Percentiles rank a stretch among this genome's conserved stretches.
phyloP scores from a whole-genome alignment of 2,329 filamentous ascomycete species.

The Penicillium sp. region DNA sequence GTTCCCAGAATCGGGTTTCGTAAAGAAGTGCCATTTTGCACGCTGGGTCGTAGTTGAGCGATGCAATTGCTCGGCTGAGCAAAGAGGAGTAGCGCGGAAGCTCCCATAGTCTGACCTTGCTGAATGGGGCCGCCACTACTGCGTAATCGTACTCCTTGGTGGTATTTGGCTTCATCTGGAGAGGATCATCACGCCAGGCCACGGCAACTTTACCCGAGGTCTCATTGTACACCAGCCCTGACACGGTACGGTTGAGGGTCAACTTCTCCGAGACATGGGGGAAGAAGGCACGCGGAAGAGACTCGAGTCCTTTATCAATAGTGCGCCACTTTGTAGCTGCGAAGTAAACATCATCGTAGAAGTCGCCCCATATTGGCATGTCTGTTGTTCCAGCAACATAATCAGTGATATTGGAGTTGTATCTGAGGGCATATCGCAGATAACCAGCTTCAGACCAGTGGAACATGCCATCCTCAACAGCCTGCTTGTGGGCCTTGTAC shows the following conservation, averaged over 20 bases:
- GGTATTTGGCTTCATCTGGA: slow-evolving; percentile 41
- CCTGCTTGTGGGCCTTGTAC: slow-evolving; percentile 56
- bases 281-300: slow-evolving; percentile 62
- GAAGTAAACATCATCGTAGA: slow-evolving; percentile 63
- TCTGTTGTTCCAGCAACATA: slow-evolving; percentile 47
- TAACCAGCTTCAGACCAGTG: slow-evolving; percentile 66
- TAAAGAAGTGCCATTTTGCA: slow-evolving; percentile 68
- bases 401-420: slow-evolving; percentile 57
- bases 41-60: slow-evolving; percentile 51
- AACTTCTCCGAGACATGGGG: slow-evolving; percentile 61
- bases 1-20: slow-evolving; percentile 63
- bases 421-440: slow-evolving; percentile 59
- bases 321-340: slow-evolving; percentile 61
- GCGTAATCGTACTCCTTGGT: slow-evolving; percentile 64
- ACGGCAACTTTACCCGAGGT: slow-evolving; percentile 57
- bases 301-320: slow-evolving; percentile 62
- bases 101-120: slow-evolving; percentile 63
- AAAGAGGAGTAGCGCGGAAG: slow-evolving; percentile 56
- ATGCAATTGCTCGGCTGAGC: slow-evolving; percentile 49
- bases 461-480: slow-evolving; percentile 58
- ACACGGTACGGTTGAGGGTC: slow-evolving; percentile 58
- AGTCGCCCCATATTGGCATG: slow-evolving; percentile 50
- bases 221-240: slow-evolving; percentile 56
- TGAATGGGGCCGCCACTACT: slow-evolving; percentile 65
- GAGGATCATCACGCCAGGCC: slow-evolving; percentile 51